A percentile compares a stretch with the other conserved stretches of the same genome.
Conservation (phyloP, 1,284 basidiomycete genomes). For the Mrakiaceae sp. region DNA sequence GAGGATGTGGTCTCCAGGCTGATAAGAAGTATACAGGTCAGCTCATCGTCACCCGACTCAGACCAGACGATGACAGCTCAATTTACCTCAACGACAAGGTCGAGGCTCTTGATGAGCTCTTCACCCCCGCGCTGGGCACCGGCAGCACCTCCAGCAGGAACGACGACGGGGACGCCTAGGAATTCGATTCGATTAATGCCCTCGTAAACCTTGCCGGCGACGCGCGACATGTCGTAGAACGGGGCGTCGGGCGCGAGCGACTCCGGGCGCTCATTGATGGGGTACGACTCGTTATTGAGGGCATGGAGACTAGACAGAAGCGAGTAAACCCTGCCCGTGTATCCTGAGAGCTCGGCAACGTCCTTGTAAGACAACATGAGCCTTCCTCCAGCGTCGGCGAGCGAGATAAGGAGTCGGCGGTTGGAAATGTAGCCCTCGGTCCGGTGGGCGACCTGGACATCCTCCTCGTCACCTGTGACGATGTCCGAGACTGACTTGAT, state of each 20-base stretch:
- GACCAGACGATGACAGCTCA: background rate
- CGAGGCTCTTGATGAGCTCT: slow-evolving; percentile 62
- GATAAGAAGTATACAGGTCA: background rate
- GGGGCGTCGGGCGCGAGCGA: slow-evolving; percentile 31
- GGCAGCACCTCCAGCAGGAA: slow-evolving; percentile 45
- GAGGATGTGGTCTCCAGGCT: slow-evolving; percentile 9
- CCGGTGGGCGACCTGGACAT: slow-evolving; percentile 43
- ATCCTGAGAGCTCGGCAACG: slow-evolving; percentile 81
- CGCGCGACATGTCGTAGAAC: slow-evolving; percentile 38
- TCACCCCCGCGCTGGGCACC: slow-evolving; percentile 43
- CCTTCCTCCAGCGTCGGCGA: slow-evolving; percentile 88
- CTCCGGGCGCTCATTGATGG: slow-evolving; percentile 16
- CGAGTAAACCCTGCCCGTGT: slow-evolving; percentile 80
- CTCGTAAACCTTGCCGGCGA: slow-evolving; percentile 35
- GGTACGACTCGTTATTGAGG: slow-evolving; percentile 39
- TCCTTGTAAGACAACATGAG: slow-evolving; percentile 88
- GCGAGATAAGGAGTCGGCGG: slow-evolving; percentile 76
- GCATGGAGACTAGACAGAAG: slow-evolving; percentile 61
- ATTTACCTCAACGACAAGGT: slow-evolving; percentile 56
- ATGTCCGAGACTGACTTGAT: slow-evolving; percentile 4
- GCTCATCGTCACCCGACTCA: background rate
- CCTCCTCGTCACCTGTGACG: slow-evolving; percentile 13
- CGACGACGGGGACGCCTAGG: slow-evolving; percentile 61
- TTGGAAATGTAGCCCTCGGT: slow-evolving; percentile 89
- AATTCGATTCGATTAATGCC: slow-evolving; percentile 44